These are phyloP conservation scores for Pascua sp. DNA, from an alignment of 1,284 basidiomycete species.

Conservation along the genomic window DNA sequence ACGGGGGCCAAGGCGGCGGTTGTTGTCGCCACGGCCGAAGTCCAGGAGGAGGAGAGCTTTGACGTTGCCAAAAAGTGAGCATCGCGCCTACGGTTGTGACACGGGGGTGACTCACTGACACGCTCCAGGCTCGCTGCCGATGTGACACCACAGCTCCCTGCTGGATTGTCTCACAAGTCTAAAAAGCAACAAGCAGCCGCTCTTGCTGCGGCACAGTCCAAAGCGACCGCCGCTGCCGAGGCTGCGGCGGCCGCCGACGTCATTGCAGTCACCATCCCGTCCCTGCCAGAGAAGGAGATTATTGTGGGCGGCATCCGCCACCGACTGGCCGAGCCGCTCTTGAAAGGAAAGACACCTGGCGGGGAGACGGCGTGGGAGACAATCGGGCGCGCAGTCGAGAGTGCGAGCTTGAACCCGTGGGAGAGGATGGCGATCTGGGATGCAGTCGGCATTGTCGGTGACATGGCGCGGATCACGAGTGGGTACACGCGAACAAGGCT, in stretches of 20 bases:
- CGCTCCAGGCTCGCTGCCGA: constrained; percentile 35
- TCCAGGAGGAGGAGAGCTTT: constrained; percentile 71
- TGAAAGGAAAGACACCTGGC: constrained; percentile 45
- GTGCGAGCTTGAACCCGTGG: constrained; percentile 40
- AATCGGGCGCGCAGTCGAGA: constrained; percentile 39
- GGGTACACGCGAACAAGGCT: constrained; percentile 25
- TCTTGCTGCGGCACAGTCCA: constrained; percentile 60
- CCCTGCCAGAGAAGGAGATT: constrained; percentile 66
- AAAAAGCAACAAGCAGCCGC: constrained; percentile 51
- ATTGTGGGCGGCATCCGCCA: constrained; percentile 82
- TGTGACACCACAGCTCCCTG: constrained; percentile 22
- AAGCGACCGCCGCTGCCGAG: constrained; percentile 59
- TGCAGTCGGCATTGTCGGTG: constrained; percentile 77
- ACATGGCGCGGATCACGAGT: constrained; percentile 75
- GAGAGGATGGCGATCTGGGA: constrained; percentile 72
- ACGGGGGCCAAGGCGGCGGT: constrained; percentile 16
- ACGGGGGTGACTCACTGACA: constrained; percentile 12
- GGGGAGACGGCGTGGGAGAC: constrained; percentile 58
- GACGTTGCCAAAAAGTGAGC: constrained; percentile 56
- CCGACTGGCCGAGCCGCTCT: constrained; percentile 83
- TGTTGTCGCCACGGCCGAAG: constrained; percentile 25
- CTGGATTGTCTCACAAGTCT: constrained; percentile 48
- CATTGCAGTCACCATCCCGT: constrained; percentile 55
- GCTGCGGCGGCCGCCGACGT: constrained; percentile 34
- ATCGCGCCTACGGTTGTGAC: no score